These are phyloP conservation scores for Sporothrix protearum DNA, from an alignment of 2,329 filamentous ascomycete genomes.

Conservation along the genomic window DNA sequence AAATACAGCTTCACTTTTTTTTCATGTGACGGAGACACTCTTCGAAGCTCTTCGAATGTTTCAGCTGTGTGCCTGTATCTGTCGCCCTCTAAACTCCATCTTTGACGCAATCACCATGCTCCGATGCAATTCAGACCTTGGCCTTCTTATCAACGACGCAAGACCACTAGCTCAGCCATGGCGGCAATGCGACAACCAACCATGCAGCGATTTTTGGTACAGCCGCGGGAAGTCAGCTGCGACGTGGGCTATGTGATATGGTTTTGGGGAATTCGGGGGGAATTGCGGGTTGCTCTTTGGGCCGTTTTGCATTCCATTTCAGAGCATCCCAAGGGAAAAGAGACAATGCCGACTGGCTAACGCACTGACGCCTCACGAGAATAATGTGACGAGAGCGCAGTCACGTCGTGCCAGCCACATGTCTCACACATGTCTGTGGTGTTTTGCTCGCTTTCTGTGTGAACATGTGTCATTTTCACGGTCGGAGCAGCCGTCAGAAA, in stretches of 20 bases:
- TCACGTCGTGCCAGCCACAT: not conserved
- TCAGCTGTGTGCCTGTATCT: not conserved
- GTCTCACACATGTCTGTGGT: conserved; percentile 1
- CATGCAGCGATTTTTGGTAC: not conserved
- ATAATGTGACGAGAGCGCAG: not conserved
- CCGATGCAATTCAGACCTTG: not conserved
- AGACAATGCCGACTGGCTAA: not conserved
- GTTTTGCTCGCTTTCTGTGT: not conserved
- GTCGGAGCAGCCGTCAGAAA: not conserved
- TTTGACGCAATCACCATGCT: not conserved
- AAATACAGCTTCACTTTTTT: not conserved
- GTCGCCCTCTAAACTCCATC: not conserved
- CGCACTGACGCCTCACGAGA: not conserved
- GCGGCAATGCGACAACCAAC: not conserved
- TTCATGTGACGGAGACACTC: conserved; percentile 1
- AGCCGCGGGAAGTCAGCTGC: conserved; percentile 5
- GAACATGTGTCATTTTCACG: not conserved
- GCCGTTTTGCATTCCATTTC: not conserved
- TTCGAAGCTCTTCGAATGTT: not conserved
- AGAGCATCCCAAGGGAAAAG: not conserved
- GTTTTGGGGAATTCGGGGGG: too few species aligned
- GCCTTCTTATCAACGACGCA: not conserved
- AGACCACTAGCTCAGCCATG: not conserved
- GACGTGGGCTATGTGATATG: not conserved
- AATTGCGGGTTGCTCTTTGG: not conserved